A percentile compares a stretch with the other conserved stretches of the same genome.
Conservation (phyloP, 129 eudicot species). For the Apium graveolens region DNA sequence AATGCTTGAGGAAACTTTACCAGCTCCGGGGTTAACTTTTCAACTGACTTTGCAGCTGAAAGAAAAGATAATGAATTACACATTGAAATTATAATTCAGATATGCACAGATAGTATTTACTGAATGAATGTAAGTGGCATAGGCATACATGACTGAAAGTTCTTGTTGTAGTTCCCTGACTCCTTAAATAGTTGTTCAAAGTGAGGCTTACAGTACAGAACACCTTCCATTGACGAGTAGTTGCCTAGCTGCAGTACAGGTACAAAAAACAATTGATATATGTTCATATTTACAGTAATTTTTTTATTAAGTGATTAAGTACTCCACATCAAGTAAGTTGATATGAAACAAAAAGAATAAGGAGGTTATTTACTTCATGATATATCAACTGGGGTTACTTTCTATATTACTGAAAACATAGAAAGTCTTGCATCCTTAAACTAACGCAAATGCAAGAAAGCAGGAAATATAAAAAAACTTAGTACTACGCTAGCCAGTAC, state of each 20-base stretch:
- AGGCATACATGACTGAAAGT: slow-evolving; percentile 82
- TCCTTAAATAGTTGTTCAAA: slow-evolving; percentile 96
- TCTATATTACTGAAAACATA: too few species aligned
- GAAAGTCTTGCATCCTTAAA: neutral
- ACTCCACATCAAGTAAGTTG: neutral
- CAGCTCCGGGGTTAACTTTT: slow-evolving; percentile 73
- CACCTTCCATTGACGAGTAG: slow-evolving; percentile 97
- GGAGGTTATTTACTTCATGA: neutral
- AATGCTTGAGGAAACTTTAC: slow-evolving; percentile 26
- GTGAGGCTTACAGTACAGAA: slow-evolving; percentile 96
- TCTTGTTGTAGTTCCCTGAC: slow-evolving; percentile 89
- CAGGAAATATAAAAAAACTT: neutral
- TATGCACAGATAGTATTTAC: neutral
- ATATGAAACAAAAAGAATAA: neutral
- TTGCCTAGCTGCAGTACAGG: slow-evolving; percentile 59
- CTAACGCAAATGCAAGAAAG: neutral
- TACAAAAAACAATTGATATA: neutral
- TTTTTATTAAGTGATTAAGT: neutral
- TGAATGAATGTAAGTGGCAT: slow-evolving; percentile 16
- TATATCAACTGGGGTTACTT: neutral
- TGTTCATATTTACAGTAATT: slow-evolving; percentile 3
- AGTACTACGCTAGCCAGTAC: neutral
- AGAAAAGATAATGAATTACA: slow-evolving; percentile 12
- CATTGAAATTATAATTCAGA: neutral
- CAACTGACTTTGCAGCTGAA: slow-evolving; percentile 84